A percentile compares a stretch with the other conserved stretches of the same genome.
phyloP scores from a whole-genome alignment of 78 protist genomes.

The Diacronema lutheri region DNA sequence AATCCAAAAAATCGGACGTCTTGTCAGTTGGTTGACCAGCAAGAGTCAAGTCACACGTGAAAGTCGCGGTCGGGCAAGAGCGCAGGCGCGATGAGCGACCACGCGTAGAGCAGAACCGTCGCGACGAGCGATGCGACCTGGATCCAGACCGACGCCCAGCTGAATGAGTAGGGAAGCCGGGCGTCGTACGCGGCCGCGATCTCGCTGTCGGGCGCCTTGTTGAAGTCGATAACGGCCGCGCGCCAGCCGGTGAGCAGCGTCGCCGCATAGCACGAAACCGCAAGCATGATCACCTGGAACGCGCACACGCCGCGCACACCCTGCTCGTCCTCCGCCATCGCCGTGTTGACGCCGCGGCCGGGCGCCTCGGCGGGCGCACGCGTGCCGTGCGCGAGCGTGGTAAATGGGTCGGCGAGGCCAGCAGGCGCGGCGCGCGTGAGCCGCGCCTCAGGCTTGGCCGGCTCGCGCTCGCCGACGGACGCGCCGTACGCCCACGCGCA shows the following conservation, averaged over 20 bases:
- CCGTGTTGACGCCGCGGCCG: too few species aligned
- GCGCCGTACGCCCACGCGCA: background rate
- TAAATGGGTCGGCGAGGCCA: background rate
- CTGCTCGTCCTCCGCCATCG: too few species aligned
- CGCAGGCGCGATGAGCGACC: constrained; percentile 46
- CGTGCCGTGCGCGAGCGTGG: background rate
- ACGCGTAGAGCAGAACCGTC: constrained; percentile 1
- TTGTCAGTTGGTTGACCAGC: too few species aligned
- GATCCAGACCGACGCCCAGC: background rate
- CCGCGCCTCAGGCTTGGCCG: background rate
- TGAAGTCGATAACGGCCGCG: background rate
- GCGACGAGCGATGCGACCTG: background rate
- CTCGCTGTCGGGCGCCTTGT: background rate
- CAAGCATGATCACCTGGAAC: background rate
- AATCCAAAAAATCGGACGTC: too few species aligned
- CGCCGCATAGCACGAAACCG: background rate
- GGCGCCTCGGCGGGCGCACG: too few species aligned
- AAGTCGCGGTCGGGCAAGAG: constrained; percentile 40
- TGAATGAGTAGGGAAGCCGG: too few species aligned
- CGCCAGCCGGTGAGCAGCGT: constrained; percentile 2
- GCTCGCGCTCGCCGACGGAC: background rate
- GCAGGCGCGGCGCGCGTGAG: background rate
- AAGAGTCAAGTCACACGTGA: too few species aligned
- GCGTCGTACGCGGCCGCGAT: background rate
- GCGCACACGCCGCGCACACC: background rate